Evolutionary conservation across 1,139 yeast genomes (phyloP), one percentile per base, ranked within the genome.

Genomic region (Kluyveromyces marxianus): DNA sequence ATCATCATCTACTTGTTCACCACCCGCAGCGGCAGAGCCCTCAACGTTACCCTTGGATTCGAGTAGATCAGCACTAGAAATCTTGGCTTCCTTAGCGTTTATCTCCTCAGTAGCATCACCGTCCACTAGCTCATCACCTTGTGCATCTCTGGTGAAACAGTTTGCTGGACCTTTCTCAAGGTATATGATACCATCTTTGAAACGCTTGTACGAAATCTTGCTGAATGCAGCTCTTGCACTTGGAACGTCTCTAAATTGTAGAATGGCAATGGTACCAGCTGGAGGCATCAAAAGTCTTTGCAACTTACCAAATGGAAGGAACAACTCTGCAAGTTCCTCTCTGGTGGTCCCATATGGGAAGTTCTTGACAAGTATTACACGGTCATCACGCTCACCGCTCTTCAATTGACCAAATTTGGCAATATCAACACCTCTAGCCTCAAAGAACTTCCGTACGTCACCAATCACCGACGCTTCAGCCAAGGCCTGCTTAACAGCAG

Each of bases 391-490:
- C 60, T 86, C 92, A 55, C 79, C 80, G 2, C 59, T 58, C 49
- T 74, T 74, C 26, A 56, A 39, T 37, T 57, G 51, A 48, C 74
- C 74, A 61, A 92, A 92, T 35, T 81, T 75, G 3, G 83, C 71
- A 50, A 92, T 70, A 67, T 92, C 97, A 37, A 94, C 87, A 25
- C 96, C 96, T 60, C 82, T 83, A 25, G 71, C 68, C 63, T 88
- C 95, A 64, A 92, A 92, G 66, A 80, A 92, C 55, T 79, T 79
- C 59, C 96, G 79, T 10, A 92, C 96, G 64, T 85, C 94, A 40
- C 92, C 94, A 59, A 92, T 83, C 25, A 90, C 96, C 60, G 89
- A 92, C 1, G 97, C 95, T 69, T 92, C 99, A 0, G 99, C 98
- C 53, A 92, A 75, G 0, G 98, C 97, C 66, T 90, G 97, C 60